A percentile compares a stretch with the other conserved stretches of the same genome.
phyloP scores from a whole-genome alignment of 768 basidiomycete species.

The Fibroporia radiculosa region DNA sequence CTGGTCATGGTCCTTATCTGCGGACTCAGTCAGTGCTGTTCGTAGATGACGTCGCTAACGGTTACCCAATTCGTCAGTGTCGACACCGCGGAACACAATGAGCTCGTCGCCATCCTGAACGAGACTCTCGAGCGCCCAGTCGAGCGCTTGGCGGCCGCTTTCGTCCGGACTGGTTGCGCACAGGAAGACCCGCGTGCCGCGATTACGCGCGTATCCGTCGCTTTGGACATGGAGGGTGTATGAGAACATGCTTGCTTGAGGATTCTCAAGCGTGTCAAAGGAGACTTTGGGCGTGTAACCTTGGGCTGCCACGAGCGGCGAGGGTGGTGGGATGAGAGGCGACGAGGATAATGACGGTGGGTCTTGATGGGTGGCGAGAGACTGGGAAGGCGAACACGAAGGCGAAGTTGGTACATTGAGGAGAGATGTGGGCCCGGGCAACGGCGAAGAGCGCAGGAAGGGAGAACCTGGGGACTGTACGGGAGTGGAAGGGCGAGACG shows the following conservation, averaged over 20 bases:
- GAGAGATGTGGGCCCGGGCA: constrained; percentile 5
- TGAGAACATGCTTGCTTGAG: constrained; percentile 83
- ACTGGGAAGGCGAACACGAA: constrained; percentile 2
- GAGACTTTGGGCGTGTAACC: constrained; percentile 84
- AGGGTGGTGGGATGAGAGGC: constrained; percentile 8
- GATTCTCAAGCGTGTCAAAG: constrained; percentile 73
- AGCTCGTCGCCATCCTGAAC: constrained; percentile 89
- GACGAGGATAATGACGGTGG: constrained; percentile 8
- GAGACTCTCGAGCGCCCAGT: constrained; percentile 85
- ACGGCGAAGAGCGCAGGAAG: constrained; percentile 8
- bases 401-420: constrained; percentile 11
- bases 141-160: constrained; percentile 79
- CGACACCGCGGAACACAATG: constrained; percentile 85
- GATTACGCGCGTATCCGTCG: constrained; percentile 67
- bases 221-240: constrained; percentile 81
- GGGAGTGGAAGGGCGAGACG: constrained; percentile 20
- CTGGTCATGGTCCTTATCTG: constrained; percentile 70
- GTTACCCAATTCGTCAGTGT: constrained; percentile 77
- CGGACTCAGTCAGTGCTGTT: too few species aligned
- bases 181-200: constrained; percentile 80
- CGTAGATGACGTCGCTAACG: too few species aligned
- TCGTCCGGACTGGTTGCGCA: constrained; percentile 88
- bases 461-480: constrained; percentile 13
- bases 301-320: constrained; percentile 29
- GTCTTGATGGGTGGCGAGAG: background rate